These are phyloP conservation scores for Hirschfeldia incana DNA, from an alignment of 345 rosid species.

Conservation along the genomic window DNA sequence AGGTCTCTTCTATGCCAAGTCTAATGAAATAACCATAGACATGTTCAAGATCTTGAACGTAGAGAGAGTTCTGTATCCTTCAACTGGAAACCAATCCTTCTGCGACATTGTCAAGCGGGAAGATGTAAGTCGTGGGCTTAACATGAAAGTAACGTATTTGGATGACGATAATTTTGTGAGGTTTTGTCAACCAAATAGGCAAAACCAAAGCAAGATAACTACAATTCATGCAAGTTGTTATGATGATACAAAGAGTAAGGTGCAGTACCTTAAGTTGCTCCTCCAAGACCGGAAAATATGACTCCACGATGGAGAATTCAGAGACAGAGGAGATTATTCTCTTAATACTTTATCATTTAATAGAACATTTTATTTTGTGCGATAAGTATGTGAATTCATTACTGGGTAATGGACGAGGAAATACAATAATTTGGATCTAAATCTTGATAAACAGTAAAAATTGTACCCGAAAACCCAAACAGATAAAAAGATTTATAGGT, in stretches of 20 bases:
- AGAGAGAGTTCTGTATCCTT: conserved; percentile 40
- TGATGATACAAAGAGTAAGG: conserved; percentile 38
- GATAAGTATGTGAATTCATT: not conserved
- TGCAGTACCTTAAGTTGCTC: conserved; percentile 44
- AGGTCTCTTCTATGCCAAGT: conserved; percentile 41
- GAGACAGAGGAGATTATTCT: not conserved
- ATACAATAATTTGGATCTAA: not conserved
- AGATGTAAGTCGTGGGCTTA: not conserved
- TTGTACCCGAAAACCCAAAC: not conserved
- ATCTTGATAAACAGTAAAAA: not conserved
- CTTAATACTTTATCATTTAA: not conserved
- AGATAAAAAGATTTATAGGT: not conserved
- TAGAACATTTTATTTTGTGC: not conserved
- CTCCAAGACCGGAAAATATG: conserved; percentile 45
- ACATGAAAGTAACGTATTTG: not conserved
- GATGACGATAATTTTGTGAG: conserved; percentile 27
- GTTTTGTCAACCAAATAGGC: conserved; percentile 19
- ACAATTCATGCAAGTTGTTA: conserved; percentile 52
- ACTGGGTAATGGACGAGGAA: not conserved
- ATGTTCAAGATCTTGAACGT: conserved; percentile 19
- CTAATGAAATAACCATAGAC: conserved; percentile 17
- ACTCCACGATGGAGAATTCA: conserved; percentile 22
- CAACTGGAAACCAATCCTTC: conserved; percentile 24
- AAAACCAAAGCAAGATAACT: conserved; percentile 33
- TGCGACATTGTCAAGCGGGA: conserved; percentile 25